Conservation (phyloP, 1,284 basidiomycete genomes). For the Ustilago trichophora region DNA sequence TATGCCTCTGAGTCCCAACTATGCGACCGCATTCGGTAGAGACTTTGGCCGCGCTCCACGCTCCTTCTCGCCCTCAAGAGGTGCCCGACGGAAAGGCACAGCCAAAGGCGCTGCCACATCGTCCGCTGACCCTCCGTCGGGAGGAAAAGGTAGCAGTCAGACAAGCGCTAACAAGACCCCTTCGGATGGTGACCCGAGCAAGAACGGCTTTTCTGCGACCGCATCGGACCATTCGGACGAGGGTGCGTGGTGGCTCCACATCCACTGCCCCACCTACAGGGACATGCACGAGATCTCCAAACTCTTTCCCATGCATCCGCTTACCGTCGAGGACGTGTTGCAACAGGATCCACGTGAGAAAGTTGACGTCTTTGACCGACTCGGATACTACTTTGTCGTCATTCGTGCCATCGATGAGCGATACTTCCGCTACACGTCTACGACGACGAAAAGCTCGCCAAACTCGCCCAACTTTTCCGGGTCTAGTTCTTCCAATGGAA, state of each 20-base stretch:
- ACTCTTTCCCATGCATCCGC: conserved; percentile 88
- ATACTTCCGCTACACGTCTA: conserved; percentile 72
- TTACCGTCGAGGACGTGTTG: conserved; percentile 94
- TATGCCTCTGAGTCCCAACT: conserved; percentile 58
- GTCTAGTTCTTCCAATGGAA: conserved; percentile 14
- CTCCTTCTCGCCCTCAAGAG: background rate
- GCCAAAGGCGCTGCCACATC: background rate
- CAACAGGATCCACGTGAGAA: conserved; percentile 94
- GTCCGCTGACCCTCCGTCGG: background rate
- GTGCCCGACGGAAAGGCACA: background rate
- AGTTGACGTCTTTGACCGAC: conserved; percentile 83
- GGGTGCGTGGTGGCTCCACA: conserved; percentile 86
- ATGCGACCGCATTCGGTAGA: conserved; percentile 36
- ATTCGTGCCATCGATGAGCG: conserved; percentile 80
- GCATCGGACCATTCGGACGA: conserved; percentile 13
- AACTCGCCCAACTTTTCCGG: conserved; percentile 19
- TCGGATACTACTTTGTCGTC: conserved; percentile 93
- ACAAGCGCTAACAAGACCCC: conserved; percentile 1
- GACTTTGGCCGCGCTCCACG: conserved; percentile 39
- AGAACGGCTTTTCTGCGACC: background rate
- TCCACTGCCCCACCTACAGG: conserved; percentile 86
- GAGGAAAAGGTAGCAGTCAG: background rate
- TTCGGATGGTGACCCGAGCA: conserved; percentile 11
- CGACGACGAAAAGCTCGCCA: conserved; percentile 34
- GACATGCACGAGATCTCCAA: conserved; percentile 88